Conservation (phyloP, 768 basidiomycete species). For the Trametes gibbosa region DNA sequence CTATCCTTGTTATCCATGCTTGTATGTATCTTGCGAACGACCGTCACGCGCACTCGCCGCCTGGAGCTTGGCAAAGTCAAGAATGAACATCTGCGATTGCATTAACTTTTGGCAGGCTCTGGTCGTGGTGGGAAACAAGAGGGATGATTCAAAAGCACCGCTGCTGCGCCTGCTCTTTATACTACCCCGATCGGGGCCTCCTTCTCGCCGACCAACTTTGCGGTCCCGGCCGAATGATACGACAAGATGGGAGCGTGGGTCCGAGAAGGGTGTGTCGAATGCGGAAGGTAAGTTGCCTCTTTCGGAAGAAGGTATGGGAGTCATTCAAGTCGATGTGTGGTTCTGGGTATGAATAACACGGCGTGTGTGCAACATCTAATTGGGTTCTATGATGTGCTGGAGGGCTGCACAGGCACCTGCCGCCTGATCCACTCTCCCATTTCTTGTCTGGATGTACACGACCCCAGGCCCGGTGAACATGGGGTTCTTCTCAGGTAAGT, state of each 20-base stretch:
- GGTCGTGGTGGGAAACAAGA: neutral
- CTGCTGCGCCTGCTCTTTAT: neutral
- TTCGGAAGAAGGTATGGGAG: neutral
- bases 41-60: too few relatives aligned
- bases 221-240: neutral
- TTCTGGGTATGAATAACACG: too few relatives aligned
- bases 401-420: conserved; percentile 15
- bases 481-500: neutral
- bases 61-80: too few relatives aligned
- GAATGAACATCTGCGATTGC: too few relatives aligned
- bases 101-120: neutral
- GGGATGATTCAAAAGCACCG: neutral
- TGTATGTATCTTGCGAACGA: neutral
- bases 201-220: neutral
- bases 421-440: conserved; percentile 30
- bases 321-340: too few relatives aligned
- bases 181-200: neutral
- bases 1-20: neutral
- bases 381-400: neutral
- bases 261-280: neutral
- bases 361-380: neutral
- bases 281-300: neutral
- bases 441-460: conserved; percentile 33
- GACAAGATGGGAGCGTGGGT: neutral
- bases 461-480: conserved; percentile 35